phyloP scores from a whole-genome alignment of 495 filamentous ascomycete genomes.

The Lasiosphaeris hirsuta region DNA sequence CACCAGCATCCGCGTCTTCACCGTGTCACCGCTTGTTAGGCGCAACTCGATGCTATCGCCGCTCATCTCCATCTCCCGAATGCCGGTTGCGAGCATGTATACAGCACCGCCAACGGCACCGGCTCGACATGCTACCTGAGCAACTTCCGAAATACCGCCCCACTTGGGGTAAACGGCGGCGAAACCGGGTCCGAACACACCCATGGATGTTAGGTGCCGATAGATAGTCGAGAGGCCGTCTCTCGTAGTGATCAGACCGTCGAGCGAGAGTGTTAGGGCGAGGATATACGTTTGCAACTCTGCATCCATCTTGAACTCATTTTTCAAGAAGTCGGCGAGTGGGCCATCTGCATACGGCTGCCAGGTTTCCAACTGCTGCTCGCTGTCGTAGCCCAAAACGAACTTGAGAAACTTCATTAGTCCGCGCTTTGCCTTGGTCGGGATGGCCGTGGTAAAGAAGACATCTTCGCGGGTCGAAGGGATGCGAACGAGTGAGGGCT shows the following conservation, averaged over 20 bases:
- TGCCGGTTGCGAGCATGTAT: slow-evolving; percentile 75
- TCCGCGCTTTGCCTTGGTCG: slow-evolving; percentile 70
- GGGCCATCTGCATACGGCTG: slow-evolving; percentile 38
- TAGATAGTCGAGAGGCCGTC: slow-evolving; percentile 69
- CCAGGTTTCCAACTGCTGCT: slow-evolving; percentile 46
- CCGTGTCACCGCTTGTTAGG: slow-evolving; percentile 57
- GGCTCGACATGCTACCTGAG: slow-evolving; percentile 89
- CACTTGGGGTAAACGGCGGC: slow-evolving; percentile 84
- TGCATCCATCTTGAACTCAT: slow-evolving; percentile 69
- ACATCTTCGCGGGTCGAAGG: slow-evolving; percentile 86
- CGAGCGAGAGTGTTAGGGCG: slow-evolving; percentile 73
- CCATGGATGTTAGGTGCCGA: slow-evolving; percentile 81
- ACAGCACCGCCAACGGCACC: slow-evolving; percentile 87
- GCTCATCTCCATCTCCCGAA: slow-evolving; percentile 38
- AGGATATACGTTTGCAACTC: slow-evolving; percentile 68
- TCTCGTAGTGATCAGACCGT: slow-evolving; percentile 49
- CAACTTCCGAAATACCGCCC: slow-evolving; percentile 87
- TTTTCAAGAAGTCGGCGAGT: slow-evolving; percentile 61
- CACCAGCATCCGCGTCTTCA: slow-evolving; percentile 57
- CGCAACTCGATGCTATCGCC: slow-evolving; percentile 39
- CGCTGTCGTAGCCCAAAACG: slow-evolving; percentile 57
- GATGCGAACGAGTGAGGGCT: slow-evolving; percentile 54
- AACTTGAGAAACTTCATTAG: slow-evolving; percentile 89
- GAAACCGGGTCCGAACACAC: slow-evolving; percentile 81
- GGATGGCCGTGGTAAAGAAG: slow-evolving; percentile 67